Base-by-base conservation (phyloP, 2,329 filamentous ascomycete genomes). In the Orbilia blumenaviensis region DNA sequence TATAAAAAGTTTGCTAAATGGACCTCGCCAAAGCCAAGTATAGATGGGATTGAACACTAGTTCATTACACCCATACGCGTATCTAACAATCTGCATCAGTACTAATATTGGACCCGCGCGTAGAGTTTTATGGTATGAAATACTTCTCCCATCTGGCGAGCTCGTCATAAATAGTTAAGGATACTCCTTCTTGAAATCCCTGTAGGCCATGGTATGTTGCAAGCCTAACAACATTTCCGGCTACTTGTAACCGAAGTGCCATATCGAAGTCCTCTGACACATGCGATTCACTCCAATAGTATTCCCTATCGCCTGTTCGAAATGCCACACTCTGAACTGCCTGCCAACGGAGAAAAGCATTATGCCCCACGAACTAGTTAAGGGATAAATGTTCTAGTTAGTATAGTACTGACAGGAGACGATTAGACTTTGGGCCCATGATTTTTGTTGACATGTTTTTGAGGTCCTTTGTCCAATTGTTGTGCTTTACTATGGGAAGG, bases 211-310 rank as follows among this genome's bases (percentile, higher is more conserved):
- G 88, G 83, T 91, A 93, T 0, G 89, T 87, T 10, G 88, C 91
- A 0, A 92, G 85, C 8, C 91, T 89, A 56, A 92, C 87, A 34
- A 88, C 85, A 81, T 90, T 91, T 23, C 90, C 90, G n/a, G 84
- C 84, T 78, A 88, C 89, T 82, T 93, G 91, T 2, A 93, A 85
- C 32, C 91, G 89, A 0, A 93, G 85, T 12, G 89, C 87, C 83
- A 92, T 91, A 76, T 93, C 91, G 66, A 93, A 93, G 79, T 93
- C 91, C 77, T 93, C 91, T 0, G 90, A 92, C 0, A 93, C 91
- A 79, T 91, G 90, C 2, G 85, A 86, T 81, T 93, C 91, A 6
- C 90, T 92, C 91, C 91, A 93, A 83, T 88, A 92, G 79, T 89
- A 88, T 12, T 88, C 87, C 78, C 89, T 86, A 14, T 86, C 87